Percentiles rank a stretch among this genome's conserved stretches.
Evolutionary conservation across 2,329 filamentous ascomycete species (phyloP).

Genomic region (Talaromyces verruculosus): DNA sequence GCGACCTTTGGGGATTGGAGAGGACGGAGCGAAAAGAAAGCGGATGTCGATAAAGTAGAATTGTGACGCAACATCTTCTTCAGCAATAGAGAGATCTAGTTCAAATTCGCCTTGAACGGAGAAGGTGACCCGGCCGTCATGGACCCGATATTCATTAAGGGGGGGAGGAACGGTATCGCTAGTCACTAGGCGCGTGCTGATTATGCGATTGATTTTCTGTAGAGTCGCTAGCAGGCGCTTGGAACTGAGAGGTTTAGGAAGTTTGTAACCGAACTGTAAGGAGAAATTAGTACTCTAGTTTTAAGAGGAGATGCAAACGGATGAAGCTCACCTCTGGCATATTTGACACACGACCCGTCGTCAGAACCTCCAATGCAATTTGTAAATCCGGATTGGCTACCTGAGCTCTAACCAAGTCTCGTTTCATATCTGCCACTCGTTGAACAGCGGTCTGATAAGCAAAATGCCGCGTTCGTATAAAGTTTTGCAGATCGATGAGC

Average conservation of each 20-base stretch:
- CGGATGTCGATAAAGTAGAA: conserved; percentile 95
- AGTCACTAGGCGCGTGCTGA: conserved; percentile 79
- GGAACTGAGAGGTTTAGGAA: conserved; percentile 67
- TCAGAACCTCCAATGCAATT: conserved; percentile 81
- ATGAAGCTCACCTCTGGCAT: conserved; percentile 68
- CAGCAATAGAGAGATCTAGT: conserved; percentile 84
- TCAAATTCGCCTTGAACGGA: conserved; percentile 81
- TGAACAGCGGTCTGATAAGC: conserved; percentile 62
- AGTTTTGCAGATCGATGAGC: conserved; percentile 80
- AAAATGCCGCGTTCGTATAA: conserved; percentile 64
- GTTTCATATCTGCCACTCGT: conserved; percentile 69
- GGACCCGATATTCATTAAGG: conserved; percentile 74
- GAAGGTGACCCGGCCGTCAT: conserved; percentile 88
- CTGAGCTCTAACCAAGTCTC: conserved; percentile 68
- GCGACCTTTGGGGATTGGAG: conserved; percentile 61
- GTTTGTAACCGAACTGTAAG: conserved; percentile 70
- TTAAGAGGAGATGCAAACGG: conserved; percentile 12
- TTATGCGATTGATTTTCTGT: conserved; percentile 76
- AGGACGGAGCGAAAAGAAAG: conserved; percentile 72
- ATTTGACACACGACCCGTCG: conserved; percentile 72
- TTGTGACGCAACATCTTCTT: conserved; percentile 77
- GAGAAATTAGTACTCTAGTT: conserved; percentile 23
- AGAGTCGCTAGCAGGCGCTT: conserved; percentile 73
- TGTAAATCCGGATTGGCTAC: conserved; percentile 87
- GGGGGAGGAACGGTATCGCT: conserved; percentile 79